Conservation (phyloP, 1,284 basidiomycete genomes). For the Malassezia vespertilionis region DNA sequence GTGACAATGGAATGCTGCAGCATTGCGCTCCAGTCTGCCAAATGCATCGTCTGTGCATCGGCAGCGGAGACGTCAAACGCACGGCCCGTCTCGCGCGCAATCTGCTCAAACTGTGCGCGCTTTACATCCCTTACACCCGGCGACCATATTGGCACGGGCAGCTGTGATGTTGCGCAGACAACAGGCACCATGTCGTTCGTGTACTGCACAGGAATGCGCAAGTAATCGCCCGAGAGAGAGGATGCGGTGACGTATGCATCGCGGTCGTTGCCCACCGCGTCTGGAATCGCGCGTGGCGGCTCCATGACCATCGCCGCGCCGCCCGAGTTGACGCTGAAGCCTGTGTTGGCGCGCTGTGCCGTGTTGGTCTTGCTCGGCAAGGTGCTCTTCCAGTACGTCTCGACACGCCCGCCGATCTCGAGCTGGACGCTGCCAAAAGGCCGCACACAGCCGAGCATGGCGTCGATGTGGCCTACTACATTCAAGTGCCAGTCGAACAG, state of each 20-base stretch:
- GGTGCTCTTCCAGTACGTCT: conserved; percentile 48
- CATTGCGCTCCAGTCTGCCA: conserved; percentile 31
- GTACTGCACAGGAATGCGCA: conserved; percentile 77
- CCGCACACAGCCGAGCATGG: conserved; percentile 75
- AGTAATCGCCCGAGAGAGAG: conserved; percentile 74
- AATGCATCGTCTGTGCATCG: conserved; percentile 17
- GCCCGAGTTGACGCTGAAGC: conserved; percentile 11
- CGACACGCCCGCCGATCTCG: conserved; percentile 75
- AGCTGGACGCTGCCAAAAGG: conserved; percentile 86
- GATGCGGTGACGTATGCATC: conserved; percentile 61
- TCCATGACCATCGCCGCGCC: neutral
- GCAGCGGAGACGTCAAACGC: conserved; percentile 17
- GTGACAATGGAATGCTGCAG: conserved; percentile 24
- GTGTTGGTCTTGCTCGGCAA: conserved; percentile 23
- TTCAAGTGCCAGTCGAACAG: conserved; percentile 86
- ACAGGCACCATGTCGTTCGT: conserved; percentile 82
- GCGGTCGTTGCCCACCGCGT: conserved; percentile 15
- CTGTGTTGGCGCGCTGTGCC: conserved; percentile 18
- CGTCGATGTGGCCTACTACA: conserved; percentile 86
- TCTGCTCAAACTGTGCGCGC: conserved; percentile 61
- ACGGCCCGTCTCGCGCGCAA: conserved; percentile 51
- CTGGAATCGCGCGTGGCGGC: conserved; percentile 7
- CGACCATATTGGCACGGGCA: conserved; percentile 65
- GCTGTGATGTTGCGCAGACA: conserved; percentile 59
- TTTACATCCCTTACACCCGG: conserved; percentile 74